Evolutionary conservation across 805 yeast species (phyloP), one percentile per base, ranked within the genome.

Genomic region (Nakazawaea wickerhamii): DNA sequence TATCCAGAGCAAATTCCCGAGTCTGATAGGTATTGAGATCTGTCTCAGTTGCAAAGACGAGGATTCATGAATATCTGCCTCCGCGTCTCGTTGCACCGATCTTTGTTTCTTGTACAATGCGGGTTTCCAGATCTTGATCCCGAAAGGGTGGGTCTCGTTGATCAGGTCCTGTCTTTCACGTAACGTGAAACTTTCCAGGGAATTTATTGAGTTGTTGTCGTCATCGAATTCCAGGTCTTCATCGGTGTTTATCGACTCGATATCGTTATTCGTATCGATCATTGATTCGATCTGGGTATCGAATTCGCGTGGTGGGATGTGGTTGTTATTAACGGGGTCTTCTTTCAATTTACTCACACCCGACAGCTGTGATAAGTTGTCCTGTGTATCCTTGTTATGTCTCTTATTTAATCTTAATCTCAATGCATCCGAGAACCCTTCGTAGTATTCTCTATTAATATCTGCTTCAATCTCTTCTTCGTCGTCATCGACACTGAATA

Each of bases 41-140:
- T 64, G 65, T 46, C 75, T 66, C 48, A 74, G 58, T 14, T 71
- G 54, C 68, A 69, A 22, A 13, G 41, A 51, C 50, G 65, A 53
- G 14, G 81, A 76, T 36, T 88, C 90, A 61, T 91, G 97, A 51
- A 93, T 87, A 68, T 93, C 99, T 48, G 84, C 84, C 46, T 87
- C 95, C 2, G 98, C 97, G 45, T 87, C 81, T 31, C 80, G 72
- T 51, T 93, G 93, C 25, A 93, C 97, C 4, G 96, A 86, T 55
- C 99, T 79, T 46, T 76, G 75, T 61, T 93, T 93, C 60, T 93
- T 93, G 64, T 93, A 93, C 43, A 93, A 68, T 2, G 98, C 96
- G 1, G 99, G 99, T 57, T 93, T 93, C 99, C 99, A 93, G 54
- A 93, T 87, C 60, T 96, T 83, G 36, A 93, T 91, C 72, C 99